Conservation (phyloP, 2,329 filamentous ascomycete species). For the Helotiales sp. region DNA sequence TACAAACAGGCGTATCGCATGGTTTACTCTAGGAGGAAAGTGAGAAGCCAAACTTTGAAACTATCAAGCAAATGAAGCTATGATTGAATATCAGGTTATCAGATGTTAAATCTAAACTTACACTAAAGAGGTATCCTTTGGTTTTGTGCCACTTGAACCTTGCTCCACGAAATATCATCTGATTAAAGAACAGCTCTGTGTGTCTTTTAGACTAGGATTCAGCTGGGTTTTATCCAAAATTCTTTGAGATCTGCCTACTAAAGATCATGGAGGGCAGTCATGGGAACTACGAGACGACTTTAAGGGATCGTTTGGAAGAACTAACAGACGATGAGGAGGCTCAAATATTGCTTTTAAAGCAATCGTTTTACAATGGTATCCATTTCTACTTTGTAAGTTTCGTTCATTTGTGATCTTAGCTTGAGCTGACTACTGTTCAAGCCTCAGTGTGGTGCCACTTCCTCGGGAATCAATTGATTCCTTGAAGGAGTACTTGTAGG, state of each 20-base stretch:
- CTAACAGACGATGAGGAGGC: slow-evolving; percentile 10
- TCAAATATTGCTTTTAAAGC: slow-evolving; percentile 9
- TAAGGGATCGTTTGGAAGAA: background rate
- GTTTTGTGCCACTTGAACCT: slow-evolving; percentile 19
- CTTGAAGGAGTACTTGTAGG: too few relatives aligned
- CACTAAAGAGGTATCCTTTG: background rate
- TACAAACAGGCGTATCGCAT: slow-evolving; percentile 4
- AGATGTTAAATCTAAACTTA: slow-evolving; percentile 3
- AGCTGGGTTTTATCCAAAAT: slow-evolving; percentile 19
- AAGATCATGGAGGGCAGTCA: slow-evolving; percentile 9
- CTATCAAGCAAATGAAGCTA: slow-evolving; percentile 9
- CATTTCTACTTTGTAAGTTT: slow-evolving; percentile 14
- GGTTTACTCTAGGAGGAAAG: slow-evolving; percentile 9
- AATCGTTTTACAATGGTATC: slow-evolving; percentile 13
- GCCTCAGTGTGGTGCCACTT: background rate
- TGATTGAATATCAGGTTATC: slow-evolving; percentile 15
- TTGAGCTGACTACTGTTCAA: background rate
- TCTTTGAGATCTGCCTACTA: slow-evolving; percentile 16
- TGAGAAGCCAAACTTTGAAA: slow-evolving; percentile 6
- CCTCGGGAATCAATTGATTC: background rate
- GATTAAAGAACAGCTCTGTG: background rate
- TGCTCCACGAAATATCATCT: slow-evolving; percentile 18
- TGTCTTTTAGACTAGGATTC: slow-evolving; percentile 19
- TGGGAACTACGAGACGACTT: slow-evolving; percentile 2
- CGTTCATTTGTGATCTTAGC: background rate